Evolutionary conservation across 1,284 basidiomycete genomes (phyloP).

Genomic region (Fistulina hepatica): DNA sequence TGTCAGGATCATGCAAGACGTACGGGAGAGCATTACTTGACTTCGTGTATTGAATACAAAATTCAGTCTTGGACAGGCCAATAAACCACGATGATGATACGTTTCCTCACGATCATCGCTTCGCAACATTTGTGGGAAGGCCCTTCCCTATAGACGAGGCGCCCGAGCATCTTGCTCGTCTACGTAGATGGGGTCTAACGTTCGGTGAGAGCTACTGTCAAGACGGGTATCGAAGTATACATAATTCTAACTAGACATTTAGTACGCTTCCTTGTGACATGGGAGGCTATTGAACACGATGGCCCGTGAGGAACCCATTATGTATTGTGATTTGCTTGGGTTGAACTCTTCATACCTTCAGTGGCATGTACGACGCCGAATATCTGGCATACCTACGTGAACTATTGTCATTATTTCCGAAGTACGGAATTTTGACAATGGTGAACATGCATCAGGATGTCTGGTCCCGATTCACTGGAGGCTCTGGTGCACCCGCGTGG

Average conservation of each 20-base stretch:
- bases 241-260: slow-evolving; percentile 4
- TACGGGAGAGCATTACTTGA: slow-evolving; percentile 27
- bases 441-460: slow-evolving; percentile 86
- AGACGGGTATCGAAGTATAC: neutral
- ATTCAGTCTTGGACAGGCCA: slow-evolving; percentile 33
- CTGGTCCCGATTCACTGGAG: slow-evolving; percentile 91
- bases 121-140: slow-evolving; percentile 69
- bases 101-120: slow-evolving; percentile 51
- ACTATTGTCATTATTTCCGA: slow-evolving; percentile 66
- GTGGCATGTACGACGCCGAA: slow-evolving; percentile 72
- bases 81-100: slow-evolving; percentile 47
- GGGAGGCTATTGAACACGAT: slow-evolving; percentile 92
- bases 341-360: slow-evolving; percentile 20
- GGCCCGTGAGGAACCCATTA: slow-evolving; percentile 54
- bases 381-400: slow-evolving; percentile 76
- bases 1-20: slow-evolving; percentile 77
- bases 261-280: slow-evolving; percentile 88
- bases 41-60: slow-evolving; percentile 5
- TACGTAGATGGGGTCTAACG: slow-evolving; percentile 78
- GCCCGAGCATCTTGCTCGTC: slow-evolving; percentile 67
- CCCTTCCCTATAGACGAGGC: slow-evolving; percentile 82
- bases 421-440: slow-evolving; percentile 76
- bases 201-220: slow-evolving; percentile 47
- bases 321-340: neutral
- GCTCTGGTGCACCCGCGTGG: slow-evolving; percentile 90